A percentile compares a stretch with the other conserved stretches of the same genome.
These are phyloP conservation scores for Meripilus lineatus DNA, from an alignment of 1,284 basidiomycete genomes.

Conservation along the genomic window DNA sequence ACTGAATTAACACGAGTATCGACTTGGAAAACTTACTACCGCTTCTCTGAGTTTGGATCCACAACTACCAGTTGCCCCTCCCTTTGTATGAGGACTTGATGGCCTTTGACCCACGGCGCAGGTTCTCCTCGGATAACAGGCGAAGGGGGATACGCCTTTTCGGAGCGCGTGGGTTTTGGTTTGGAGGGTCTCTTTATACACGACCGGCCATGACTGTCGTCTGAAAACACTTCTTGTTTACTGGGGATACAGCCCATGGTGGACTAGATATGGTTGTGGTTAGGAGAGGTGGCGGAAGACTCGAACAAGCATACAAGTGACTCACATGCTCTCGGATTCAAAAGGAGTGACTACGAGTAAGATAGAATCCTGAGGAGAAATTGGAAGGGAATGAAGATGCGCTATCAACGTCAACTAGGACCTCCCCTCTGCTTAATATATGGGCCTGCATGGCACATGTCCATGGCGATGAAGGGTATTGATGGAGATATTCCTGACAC, in stretches of 20 bases:
- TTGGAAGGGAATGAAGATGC: neutral
- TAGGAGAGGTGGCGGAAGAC: neutral
- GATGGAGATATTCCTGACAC: too few species aligned
- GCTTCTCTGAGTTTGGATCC: too few species aligned
- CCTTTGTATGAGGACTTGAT: conserved; percentile 21
- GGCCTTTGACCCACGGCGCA: conserved; percentile 29
- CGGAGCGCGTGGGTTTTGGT: neutral
- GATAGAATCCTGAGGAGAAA: too few species aligned
- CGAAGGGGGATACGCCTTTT: conserved; percentile 20
- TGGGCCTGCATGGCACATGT: too few species aligned
- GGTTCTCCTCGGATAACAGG: conserved; percentile 26
- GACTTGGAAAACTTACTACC: too few species aligned
- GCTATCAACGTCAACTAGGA: too few species aligned
- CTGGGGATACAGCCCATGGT: conserved; percentile 42
- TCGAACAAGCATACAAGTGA: neutral
- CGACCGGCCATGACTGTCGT: conserved; percentile 14
- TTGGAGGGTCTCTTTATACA: too few species aligned
- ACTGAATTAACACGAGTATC: too few species aligned
- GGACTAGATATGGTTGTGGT: neutral
- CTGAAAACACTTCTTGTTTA: conserved; percentile 28
- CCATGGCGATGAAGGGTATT: too few species aligned
- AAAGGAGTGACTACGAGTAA: too few species aligned
- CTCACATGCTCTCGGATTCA: too few species aligned
- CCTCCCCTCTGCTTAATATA: too few species aligned
- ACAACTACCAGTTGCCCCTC: conserved; percentile 16